Evolutionary conservation across 495 filamentous ascomycete species (phyloP).

Genomic region (Penicillium verhagenii): DNA sequence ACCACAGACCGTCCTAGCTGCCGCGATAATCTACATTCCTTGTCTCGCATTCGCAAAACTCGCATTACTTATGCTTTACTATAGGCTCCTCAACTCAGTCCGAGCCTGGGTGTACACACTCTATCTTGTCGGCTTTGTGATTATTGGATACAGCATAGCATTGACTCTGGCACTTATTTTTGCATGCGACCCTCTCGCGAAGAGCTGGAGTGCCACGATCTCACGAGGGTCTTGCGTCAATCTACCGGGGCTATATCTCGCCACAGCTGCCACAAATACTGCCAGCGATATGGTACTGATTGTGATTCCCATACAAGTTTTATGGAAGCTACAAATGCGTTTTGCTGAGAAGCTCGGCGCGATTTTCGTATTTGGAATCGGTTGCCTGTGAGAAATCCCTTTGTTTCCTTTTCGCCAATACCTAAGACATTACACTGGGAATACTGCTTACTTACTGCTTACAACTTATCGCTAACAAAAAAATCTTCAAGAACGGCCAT

Average conservation of each 20-base stretch:
- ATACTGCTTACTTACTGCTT: no score
- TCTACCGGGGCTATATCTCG: constrained; percentile 29
- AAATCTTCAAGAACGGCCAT: constrained; percentile 6
- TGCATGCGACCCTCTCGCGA: constrained; percentile 36
- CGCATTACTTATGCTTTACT: neutral
- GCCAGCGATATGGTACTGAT: constrained; percentile 37
- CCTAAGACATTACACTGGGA: no score
- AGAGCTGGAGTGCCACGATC: constrained; percentile 32
- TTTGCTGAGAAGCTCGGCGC: neutral
- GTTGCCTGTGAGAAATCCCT: neutral
- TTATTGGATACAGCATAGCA: neutral
- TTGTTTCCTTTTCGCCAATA: neutral
- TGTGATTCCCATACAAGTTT: constrained; percentile 32
- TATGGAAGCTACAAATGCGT: constrained; percentile 22
- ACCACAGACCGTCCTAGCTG: neutral
- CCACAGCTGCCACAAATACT: constrained; percentile 41
- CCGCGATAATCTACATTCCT: neutral
- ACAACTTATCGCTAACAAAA: no score
- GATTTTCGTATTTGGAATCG: neutral
- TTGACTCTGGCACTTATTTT: constrained; percentile 35
- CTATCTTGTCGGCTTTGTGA: neutral
- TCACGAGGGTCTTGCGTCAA: constrained; percentile 31
- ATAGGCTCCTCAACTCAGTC: neutral
- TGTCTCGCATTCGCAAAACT: neutral
- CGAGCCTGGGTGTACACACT: neutral